Percentiles rank a stretch among this genome's conserved stretches.
Evolutionary conservation across 2,329 filamentous ascomycete species (phyloP).

Genomic region (Neonectria sp.): DNA sequence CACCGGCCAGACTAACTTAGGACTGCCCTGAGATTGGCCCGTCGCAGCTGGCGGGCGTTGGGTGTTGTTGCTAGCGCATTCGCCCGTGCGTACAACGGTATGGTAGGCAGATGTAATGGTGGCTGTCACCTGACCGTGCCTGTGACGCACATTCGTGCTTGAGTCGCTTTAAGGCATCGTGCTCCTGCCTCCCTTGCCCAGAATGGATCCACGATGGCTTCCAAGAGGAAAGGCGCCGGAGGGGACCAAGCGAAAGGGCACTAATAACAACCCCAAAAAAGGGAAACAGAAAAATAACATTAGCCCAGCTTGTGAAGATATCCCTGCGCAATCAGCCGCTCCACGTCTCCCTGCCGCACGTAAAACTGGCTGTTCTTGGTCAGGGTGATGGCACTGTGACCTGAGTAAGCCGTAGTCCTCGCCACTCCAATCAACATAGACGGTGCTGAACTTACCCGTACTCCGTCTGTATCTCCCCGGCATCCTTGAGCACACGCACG

Average conservation of each 20-base stretch:
- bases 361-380: conserved; percentile 99
- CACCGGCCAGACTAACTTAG: conserved; percentile 5
- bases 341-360: conserved; percentile 95
- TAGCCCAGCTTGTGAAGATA: conserved; percentile 92
- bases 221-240: not conserved
- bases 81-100: conserved; percentile 8
- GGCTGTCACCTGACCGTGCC: conserved; percentile 27
- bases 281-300: conserved; percentile 48
- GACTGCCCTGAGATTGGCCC: conserved; percentile 9
- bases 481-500: conserved; percentile 94
- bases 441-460: conserved; percentile 81
- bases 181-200: conserved; percentile 12
- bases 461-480: conserved; percentile 98
- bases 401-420: conserved; percentile 35
- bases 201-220: conserved; percentile 6
- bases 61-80: conserved; percentile 12
- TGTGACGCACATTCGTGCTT: conserved; percentile 1
- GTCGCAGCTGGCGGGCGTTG: conserved; percentile 8
- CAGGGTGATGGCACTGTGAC: conserved; percentile 86
- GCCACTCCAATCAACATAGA: conserved; percentile 4
- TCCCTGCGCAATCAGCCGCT: conserved; percentile 92
- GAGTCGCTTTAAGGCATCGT: not conserved
- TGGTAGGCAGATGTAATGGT: conserved; percentile 10
- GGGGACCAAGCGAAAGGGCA: not conserved
- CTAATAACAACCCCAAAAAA: not conserved